Base-by-base conservation (phyloP, 495 filamentous ascomycete species). In the Aspergillus campestris region DNA sequence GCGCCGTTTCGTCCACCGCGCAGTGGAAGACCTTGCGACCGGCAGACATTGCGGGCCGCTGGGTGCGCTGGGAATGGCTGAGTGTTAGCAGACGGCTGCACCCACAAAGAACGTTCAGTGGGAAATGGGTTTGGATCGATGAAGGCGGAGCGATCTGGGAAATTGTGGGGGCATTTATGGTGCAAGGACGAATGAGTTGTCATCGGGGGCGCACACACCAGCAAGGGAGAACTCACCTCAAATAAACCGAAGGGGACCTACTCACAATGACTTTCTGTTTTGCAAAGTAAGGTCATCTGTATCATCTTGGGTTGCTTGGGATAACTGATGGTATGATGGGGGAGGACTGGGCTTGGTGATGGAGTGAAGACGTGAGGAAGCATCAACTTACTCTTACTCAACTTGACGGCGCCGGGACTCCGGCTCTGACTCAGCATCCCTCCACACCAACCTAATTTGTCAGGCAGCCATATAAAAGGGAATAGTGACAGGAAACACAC, bases 1-100 rank as follows among this genome's bases (percentile, higher is more conserved):
- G 59, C 30, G 81, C 83, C 42, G 79, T 82, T 55, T 85, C 83
- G 62, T 87, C 83, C 60, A 84, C 76, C 56, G 84, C 79, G 69
- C 83, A 86, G 67, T 83, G 80, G 63, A 82, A 82, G 59, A 81
- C 66, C 67, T 82, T 84, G 57, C 78, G 71, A 36, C 66, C 64
- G 27, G 78, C 56, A 57, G 67, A 64, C 70, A 73, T 73, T 52
- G 42, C 53, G 51, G 41, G 38, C 18, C 18, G 18, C 18, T 24
- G 18, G 18, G 18, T 24, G 18, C 18, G 18, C 18, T 24, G 18
- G 18, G 18, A 24, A 24, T 1, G 18, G 4, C 18, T 1, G 4
- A 24, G 40, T 50, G 61, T 66, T 61, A 69, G 62, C 60, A 61
- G 49, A 51, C 48, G 50, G 43, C 33, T 49, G 32, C 50, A 46